These are phyloP conservation scores for Corymbia maculata DNA, from an alignment of 345 rosid genomes.

Conservation along the genomic window DNA sequence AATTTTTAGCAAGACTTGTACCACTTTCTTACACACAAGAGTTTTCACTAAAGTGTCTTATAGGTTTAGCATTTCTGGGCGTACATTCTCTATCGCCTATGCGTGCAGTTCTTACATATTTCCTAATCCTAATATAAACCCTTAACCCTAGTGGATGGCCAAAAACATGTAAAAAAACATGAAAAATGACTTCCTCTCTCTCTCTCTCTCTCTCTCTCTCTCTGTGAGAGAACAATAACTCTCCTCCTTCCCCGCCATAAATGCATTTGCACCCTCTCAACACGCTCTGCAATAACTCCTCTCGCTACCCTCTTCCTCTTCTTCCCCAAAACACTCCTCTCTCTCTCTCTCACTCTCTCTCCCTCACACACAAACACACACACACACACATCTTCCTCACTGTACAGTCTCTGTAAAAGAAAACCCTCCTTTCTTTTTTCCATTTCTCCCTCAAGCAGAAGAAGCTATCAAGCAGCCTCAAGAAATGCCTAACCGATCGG, in stretches of 20 bases:
- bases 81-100: neutral
- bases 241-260: slow-evolving; percentile 41
- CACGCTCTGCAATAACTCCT: slow-evolving; percentile 64
- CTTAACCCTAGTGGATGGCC: neutral
- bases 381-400: neutral
- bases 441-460: neutral
- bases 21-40: neutral
- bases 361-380: neutral
- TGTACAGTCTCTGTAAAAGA: neutral
- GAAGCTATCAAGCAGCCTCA: neutral
- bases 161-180: neutral
- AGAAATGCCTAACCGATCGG: neutral
- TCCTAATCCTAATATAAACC: neutral
- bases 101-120: neutral
- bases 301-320: slow-evolving; percentile 17
- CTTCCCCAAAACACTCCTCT: slow-evolving; percentile 14
- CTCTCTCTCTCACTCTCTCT: slow-evolving; percentile 1
- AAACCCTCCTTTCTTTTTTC: neutral
- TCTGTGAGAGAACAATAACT: slow-evolving; percentile 18
- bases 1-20: neutral
- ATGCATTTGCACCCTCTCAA: slow-evolving; percentile 68
- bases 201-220: neutral
- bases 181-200: neutral
- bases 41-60: neutral
- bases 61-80: neutral